Evolutionary conservation across 352 stramenopile genomes (phyloP).

Genomic region (Pythium biforme): DNA sequence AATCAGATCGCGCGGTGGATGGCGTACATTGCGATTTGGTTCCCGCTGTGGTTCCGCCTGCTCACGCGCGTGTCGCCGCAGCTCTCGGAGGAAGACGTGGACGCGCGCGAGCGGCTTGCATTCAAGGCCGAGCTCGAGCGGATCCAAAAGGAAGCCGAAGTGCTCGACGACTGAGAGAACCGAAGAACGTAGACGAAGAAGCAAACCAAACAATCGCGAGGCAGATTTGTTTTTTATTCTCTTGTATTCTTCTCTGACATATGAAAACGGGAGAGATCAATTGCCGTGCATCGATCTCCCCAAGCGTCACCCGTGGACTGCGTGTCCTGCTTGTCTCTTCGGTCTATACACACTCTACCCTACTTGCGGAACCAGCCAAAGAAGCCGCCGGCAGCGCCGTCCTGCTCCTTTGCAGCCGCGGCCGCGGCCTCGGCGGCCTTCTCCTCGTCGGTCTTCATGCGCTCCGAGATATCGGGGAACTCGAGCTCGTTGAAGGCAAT

Average conservation of each 20-base stretch:
- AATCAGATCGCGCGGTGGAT: conserved; percentile 63
- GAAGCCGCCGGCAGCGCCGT: conserved; percentile 39
- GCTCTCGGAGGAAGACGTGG: conserved; percentile 55
- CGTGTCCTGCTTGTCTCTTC: background rate
- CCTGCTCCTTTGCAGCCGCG: conserved; percentile 29
- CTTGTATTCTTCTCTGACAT: conserved; percentile 8
- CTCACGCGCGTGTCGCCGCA: conserved; percentile 64
- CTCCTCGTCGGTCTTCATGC: conserved; percentile 75
- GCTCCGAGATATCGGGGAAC: conserved; percentile 71
- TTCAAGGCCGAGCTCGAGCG: conserved; percentile 56
- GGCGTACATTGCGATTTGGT: conserved; percentile 80
- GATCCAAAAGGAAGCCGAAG: conserved; percentile 29
- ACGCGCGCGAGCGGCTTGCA: conserved; percentile 39
- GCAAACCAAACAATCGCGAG: background rate
- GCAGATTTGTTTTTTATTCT: background rate
- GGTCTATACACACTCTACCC: conserved; percentile 19
- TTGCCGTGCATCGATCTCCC: background rate
- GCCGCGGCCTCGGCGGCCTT: conserved; percentile 53
- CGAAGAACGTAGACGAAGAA: background rate
- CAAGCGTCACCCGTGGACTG: background rate
- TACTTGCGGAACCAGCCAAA: conserved; percentile 86
- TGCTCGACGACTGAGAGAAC: conserved; percentile 18
- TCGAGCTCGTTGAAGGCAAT: conserved; percentile 82
- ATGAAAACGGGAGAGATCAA: background rate
- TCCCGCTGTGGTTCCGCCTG: conserved; percentile 76